Evolutionary conservation across 164 flowering plant genomes (phyloP).

Genomic region (Tetrastigma voinierianum): DNA sequence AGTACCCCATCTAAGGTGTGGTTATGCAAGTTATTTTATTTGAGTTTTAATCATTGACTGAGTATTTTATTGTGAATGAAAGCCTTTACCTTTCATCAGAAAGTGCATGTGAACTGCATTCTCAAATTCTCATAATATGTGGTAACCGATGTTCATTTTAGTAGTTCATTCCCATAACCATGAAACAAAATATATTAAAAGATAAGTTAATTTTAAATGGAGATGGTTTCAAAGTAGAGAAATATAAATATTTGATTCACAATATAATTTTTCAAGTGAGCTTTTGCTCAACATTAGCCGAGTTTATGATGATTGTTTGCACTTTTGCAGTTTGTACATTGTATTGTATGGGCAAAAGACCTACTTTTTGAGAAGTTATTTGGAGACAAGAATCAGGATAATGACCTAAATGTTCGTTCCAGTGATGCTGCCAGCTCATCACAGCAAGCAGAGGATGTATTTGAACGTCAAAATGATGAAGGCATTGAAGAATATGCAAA

Average conservation of each 20-base stretch:
- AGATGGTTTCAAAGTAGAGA: neutral
- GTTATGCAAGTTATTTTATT: neutral
- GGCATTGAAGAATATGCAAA: constrained; percentile 75
- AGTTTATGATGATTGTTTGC: constrained; percentile 7
- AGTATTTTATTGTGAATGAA: neutral
- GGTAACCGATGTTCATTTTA: neutral
- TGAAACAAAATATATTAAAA: neutral
- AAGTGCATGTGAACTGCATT: neutral
- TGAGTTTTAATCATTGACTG: neutral
- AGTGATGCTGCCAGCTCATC: constrained; percentile 65
- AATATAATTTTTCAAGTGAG: neutral
- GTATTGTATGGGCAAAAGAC: constrained; percentile 99
- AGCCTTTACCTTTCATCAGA: neutral
- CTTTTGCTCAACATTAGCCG: neutral
- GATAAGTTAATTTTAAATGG: neutral
- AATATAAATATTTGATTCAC: neutral
- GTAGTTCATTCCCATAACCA: neutral
- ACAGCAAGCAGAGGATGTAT: constrained; percentile 65
- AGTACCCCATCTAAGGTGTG: constrained; percentile 97
- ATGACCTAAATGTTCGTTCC: constrained; percentile 91
- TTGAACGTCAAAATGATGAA: constrained; percentile 68
- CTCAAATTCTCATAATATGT: neutral
- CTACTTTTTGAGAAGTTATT: constrained; percentile 93
- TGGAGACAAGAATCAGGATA: constrained; percentile 91
- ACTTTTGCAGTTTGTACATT: constrained; percentile 91